Conservation (phyloP, 192 early-diverging fungal species). For the Geosiphon pyriformis region DNA sequence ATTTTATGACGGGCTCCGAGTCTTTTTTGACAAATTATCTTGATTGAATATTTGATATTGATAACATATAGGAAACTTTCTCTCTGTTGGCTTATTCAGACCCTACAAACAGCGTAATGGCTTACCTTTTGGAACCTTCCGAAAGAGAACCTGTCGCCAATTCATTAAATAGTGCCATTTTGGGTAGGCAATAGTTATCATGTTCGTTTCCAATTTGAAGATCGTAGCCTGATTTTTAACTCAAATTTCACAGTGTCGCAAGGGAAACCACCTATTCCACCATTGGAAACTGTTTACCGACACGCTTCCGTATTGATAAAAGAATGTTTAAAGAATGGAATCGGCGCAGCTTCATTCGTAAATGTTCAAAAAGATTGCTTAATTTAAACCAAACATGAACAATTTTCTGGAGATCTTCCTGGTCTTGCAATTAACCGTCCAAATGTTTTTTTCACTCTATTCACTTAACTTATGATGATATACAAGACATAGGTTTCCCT, state of each 20-base stretch:
- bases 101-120: conserved; percentile 42
- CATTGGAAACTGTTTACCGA: conserved; percentile 48
- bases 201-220: background rate
- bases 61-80: conserved; percentile 53
- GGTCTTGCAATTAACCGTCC: too few relatives aligned
- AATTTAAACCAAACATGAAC: conserved; percentile 17
- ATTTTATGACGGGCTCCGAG: too few relatives aligned
- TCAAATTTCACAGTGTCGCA: conserved; percentile 39
- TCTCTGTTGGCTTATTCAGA: conserved; percentile 69
- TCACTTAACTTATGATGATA: too few relatives aligned
- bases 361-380: conserved; percentile 39
- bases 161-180: conserved; percentile 65
- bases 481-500: too few relatives aligned
- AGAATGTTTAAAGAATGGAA: conserved; percentile 32
- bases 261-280: conserved; percentile 48
- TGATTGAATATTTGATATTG: conserved; percentile 17
- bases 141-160: conserved; percentile 56
- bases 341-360: conserved; percentile 39
- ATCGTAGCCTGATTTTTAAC: background rate
- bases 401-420: too few relatives aligned
- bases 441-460: too few relatives aligned
- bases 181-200: conserved; percentile 31
- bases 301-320: conserved; percentile 32
- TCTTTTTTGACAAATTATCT: too few relatives aligned
- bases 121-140: conserved; percentile 46